These are phyloP conservation scores for Typha latifolia DNA, from an alignment of 176 grass and related monocot genomes.

Conservation along the genomic window DNA sequence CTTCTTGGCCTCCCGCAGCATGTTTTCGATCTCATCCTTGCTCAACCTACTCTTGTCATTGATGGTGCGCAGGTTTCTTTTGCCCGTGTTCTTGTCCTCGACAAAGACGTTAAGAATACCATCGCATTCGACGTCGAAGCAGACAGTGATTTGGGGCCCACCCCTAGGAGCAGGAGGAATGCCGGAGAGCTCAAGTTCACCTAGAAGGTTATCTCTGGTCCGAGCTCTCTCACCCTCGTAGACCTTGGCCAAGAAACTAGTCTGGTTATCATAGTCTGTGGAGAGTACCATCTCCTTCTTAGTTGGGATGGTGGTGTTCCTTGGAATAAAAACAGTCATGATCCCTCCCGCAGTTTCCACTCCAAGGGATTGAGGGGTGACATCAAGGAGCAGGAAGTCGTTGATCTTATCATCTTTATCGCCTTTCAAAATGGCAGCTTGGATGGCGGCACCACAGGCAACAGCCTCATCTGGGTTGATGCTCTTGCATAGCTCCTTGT, in stretches of 20 bases:
- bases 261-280: conserved; percentile 49
- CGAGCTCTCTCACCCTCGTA: conserved; percentile 54
- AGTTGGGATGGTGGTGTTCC: conserved; percentile 55
- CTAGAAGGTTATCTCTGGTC: conserved; percentile 52
- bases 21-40: no score
- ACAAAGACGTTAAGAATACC: no score
- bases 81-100: no score
- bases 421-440: conserved; percentile 39
- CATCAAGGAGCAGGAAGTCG: conserved; percentile 25
- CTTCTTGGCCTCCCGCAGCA: no score
- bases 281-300: conserved; percentile 65
- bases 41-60: no score
- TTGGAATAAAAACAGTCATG: conserved; percentile 49
- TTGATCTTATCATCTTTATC: no score
- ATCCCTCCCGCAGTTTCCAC: conserved; percentile 38
- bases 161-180: conserved; percentile 25
- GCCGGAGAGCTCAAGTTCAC: conserved; percentile 43
- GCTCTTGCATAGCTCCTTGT: conserved; percentile 58
- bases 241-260: conserved; percentile 47
- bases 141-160: no score
- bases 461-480: conserved; percentile 53
- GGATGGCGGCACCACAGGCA: conserved; percentile 39
- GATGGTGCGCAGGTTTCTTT: no score
- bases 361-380: conserved; percentile 44
- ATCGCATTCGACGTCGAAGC: no score